Evolutionary conservation across 208 protist species (phyloP), one percentile per base, ranked within the genome.

Genomic region (Lotmaria passim): DNA sequence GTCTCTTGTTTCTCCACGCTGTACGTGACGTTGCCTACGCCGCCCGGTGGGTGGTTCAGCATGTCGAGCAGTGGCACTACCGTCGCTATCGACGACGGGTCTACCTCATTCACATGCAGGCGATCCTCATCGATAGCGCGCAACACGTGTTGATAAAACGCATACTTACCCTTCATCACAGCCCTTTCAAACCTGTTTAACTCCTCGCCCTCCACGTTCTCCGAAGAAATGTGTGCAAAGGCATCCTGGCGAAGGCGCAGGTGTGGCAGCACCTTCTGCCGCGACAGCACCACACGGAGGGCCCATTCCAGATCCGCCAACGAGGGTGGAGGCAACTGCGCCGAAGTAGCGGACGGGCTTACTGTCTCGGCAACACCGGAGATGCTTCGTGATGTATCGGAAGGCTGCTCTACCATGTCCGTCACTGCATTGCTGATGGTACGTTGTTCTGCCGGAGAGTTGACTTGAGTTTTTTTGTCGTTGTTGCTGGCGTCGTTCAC

Each of bases 1-100:
- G 2, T n/a, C 23, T 38, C 26, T 8, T 70, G n/a, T 15, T 55
- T 21, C 53, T 85, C 75, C 21, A 87, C 71, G 2, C 23, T 31
- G 52, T 78, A 72, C 30, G 19, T n/a, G 14, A 73, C 71, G 43
- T 89, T 89, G 10, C 74, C 58, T 11, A 80, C 59, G 7, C 83
- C 83, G 44, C 75, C 64, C 7, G 79, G 70, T 0, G 75, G 70
- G 63, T 85, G 79, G 11, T 79, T 69, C n/a, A 93, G 28, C 77
- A 93, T 78, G 68, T 85, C 81, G 14, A 90, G 23, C 72, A 89
- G 60, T 19, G 87, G 83, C 59, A 87, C 70, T 3, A 93, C 41
- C 5, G 82, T 79, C 1, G 85, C 56, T 7, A 82, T 78, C 24
- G 62, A 50, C 36, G 70, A 52, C 33, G 75, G 53, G 24, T 90